Base-by-base conservation (phyloP, 106 monocot species). In the Xerophyta viscosa region DNA sequence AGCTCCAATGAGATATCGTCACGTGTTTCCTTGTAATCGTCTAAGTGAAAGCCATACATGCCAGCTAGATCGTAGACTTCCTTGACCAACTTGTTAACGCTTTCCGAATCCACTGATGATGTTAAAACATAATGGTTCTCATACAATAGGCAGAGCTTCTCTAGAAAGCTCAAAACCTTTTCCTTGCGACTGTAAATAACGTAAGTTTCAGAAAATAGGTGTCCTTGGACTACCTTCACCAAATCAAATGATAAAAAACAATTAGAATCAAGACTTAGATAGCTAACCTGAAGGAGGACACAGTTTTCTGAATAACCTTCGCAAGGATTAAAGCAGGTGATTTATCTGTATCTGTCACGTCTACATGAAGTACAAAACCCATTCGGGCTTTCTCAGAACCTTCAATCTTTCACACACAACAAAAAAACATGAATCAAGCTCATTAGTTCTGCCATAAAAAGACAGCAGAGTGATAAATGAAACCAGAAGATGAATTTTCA, bases 1-100 rank as follows among this genome's bases (percentile, higher is more conserved):
- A 9, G 14, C 57, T 82, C 64, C 20, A 29, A 24, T 24, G 84
- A 67, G 48, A 81, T 63, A 11, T 63, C 52, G 24, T 69, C 72
- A 46, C 85, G 75, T 20, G 58, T 27, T 55, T 72, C 42, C 68
- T 57, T 79, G 60, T 76, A 88, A 21, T 54, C 52, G 56, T 77
- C 78, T 55, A 62, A 61, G 33, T 81, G 76, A 52, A 96, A 68
- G 19, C 53, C 78, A 72, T 79, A 66, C 28, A 46, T 62, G 11
- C 24, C 63, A 74, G 89, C 89, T 31, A 96, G 68, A 68, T 81
- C 67, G 74, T 51, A 76, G 44, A 89, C 85, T 63, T 76, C 76
- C 33, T 85, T 78, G 31, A 50, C 60, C 48, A 86, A 71, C 27
- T 55, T 52, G 48, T 49, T 31, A 7, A 66, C 17, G 36, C 46